phyloP scores from a whole-genome alignment of 2,329 filamentous ascomycete species.

The Gaeumannomyces sp. region DNA sequence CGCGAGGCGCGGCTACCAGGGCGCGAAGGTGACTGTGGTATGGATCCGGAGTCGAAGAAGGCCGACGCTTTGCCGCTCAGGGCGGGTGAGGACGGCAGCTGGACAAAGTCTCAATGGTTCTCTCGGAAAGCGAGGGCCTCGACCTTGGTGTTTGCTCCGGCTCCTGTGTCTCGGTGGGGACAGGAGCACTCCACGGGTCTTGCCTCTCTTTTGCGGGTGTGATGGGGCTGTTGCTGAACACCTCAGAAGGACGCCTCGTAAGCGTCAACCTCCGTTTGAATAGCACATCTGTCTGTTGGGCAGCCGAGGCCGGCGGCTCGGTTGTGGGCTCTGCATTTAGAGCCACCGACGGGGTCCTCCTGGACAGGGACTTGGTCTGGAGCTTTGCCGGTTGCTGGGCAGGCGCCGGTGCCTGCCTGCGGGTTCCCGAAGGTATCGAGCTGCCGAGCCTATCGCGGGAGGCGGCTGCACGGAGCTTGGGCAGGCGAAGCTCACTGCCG shows the following conservation, averaged over 20 bases:
- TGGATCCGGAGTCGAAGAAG: slow-evolving; percentile 63
- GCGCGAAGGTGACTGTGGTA: slow-evolving; percentile 48
- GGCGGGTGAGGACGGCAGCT: slow-evolving; percentile 71
- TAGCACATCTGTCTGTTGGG: background rate
- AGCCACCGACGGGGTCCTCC: background rate
- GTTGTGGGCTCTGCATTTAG: background rate
- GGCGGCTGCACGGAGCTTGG: slow-evolving; percentile 33
- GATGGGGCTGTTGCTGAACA: background rate
- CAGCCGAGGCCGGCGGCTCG: background rate
- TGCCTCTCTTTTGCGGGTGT: slow-evolving; percentile 5
- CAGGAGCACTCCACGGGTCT: background rate
- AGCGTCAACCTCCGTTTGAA: slow-evolving; percentile 8
- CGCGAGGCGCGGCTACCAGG: slow-evolving; percentile 27
- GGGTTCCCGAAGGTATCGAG: slow-evolving; percentile 8
- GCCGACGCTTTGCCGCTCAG: slow-evolving; percentile 60
- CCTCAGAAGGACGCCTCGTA: slow-evolving; percentile 10
- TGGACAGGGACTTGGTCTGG: background rate
- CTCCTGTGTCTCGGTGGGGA: background rate
- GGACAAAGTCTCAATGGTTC: slow-evolving; percentile 81
- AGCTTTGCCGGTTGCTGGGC: background rate
- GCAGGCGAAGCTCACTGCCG: slow-evolving; percentile 29
- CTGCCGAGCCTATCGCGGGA: slow-evolving; percentile 32
- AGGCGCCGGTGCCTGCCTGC: background rate
- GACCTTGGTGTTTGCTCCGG: slow-evolving; percentile 14
- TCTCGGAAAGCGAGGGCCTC: slow-evolving; percentile 64